Base-by-base conservation (phyloP, 1,284 basidiomycete species). In the Tilletia horrida region DNA sequence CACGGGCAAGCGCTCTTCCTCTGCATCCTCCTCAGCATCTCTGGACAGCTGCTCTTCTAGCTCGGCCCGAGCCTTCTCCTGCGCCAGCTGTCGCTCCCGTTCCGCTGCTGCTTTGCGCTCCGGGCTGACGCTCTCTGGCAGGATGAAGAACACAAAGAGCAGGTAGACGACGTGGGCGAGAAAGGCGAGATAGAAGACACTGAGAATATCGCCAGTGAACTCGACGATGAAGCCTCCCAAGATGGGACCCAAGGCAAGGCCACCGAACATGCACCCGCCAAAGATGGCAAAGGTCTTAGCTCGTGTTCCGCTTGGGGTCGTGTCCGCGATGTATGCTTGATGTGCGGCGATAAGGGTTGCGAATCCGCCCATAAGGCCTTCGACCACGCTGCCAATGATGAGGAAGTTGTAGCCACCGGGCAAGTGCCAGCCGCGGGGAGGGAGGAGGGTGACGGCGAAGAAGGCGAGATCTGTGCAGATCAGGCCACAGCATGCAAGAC, bases 291-390 rank as follows among this genome's bases (percentile, higher is more conserved):
- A 80, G 52, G 76, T 71, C 21, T 69, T 71, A 13, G 79, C 76
- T 11, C 78, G 69, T 0, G 79, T 77, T 21, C 79, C 76, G 44
- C 69, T 70, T 1, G 76, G 73, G 4, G 78, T 79, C 3, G 76
- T 74, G 31, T 81, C 78, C 0, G 81, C 72, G 40, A 92, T 85
- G 80, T 93, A 97, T 0, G 93, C 91, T 40, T 90, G 88, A 48
- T 88, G 88, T 0, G 90, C 88, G 1, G 90, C 88, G 69, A 89
- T 87, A 11, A 93, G 83, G 0, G 91, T 90, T 4, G 90, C 87
- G 86, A 90, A 90, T n/a, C 93, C 91, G 25, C 93, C 93, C 3
- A 93, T 85, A 2, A 89, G 79, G 16, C 93, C 93, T 76, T 96
- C 93, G 31, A 93, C 83, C 35, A 89, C 82, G 0, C 92, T 90